Base-by-base conservation (phyloP, 441 rosid species). In the Daphne laureola region DNA sequence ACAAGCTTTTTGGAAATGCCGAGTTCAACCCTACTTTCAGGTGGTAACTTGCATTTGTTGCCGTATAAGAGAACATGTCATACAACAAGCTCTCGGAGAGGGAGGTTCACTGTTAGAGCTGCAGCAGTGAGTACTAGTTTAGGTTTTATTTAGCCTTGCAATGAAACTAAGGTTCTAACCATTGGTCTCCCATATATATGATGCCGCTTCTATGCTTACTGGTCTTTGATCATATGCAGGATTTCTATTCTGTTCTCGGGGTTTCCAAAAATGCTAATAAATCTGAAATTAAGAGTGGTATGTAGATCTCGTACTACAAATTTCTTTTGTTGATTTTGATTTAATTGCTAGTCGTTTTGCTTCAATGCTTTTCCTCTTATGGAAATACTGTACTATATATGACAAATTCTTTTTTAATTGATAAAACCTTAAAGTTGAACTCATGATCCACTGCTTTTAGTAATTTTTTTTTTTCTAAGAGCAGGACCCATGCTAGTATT, bases 251-350 rank as follows among this genome's bases (percentile, higher is more conserved):
- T 61, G 78, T 84, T 6, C 98, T 93, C 61, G 96, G 96, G 50
- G 95, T 93, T 49, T 89, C 97, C 38, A 89, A 74, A 76, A 89
- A 55, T 70, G 79, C 97, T 57, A 87, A 78, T 73, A 93, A 93
- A 85, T 62, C 98, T 60, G 98, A 93, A 66, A 93, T 93, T 57
- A 93, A 93, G 75, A 93, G 90, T 6, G 90, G 98, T 93, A 80
- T 8, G 84, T 53, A 14, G 15, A 51, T 55, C 43, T 27, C 38
- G 2, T 31, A 31, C 38, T 31, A 9, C 38, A 31, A 8, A 4
- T 31, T 8, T 31, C 44, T 31, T n/a, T 64, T 46, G 8, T 12
- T 46, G 26, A 55, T 67, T 23, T 43, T 53, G 53, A 63, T 35
- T 48, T 64, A 15, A 23, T 26, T 38, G 17, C 7, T 31, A 31